These are phyloP conservation scores for Erysimum pusillum DNA, from an alignment of 441 rosid species.

Conservation along the genomic window DNA sequence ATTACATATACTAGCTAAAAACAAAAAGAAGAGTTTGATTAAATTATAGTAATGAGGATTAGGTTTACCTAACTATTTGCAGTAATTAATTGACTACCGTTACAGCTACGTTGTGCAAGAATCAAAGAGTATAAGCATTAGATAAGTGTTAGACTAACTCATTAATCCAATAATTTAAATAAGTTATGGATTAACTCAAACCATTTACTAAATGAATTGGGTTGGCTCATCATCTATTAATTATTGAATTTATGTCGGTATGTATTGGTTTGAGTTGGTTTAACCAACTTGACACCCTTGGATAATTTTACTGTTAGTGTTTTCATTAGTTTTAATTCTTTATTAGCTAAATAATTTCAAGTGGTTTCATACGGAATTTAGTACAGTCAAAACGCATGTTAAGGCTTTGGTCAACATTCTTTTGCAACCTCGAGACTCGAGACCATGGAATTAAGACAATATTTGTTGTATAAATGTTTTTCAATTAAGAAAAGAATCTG, in stretches of 20 bases:
- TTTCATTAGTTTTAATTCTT: too few relatives aligned
- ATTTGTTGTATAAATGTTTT: background rate
- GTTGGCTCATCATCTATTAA: too few relatives aligned
- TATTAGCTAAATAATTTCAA: too few relatives aligned
- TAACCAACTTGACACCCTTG: too few relatives aligned
- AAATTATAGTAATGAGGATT: background rate
- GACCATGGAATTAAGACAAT: conserved; percentile 26
- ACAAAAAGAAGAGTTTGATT: background rate
- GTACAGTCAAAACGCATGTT: background rate
- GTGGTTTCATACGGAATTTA: too few relatives aligned
- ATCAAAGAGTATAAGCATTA: background rate
- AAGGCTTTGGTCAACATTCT: conserved; percentile 40
- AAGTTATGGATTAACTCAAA: too few relatives aligned
- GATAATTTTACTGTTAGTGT: too few relatives aligned
- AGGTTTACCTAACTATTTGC: conserved; percentile 19
- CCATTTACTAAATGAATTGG: too few relatives aligned
- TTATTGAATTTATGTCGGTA: too few relatives aligned
- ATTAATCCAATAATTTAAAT: too few relatives aligned
- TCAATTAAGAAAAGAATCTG: background rate
- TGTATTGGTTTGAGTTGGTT: too few relatives aligned
- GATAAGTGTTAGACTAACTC: background rate
- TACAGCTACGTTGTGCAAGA: conserved; percentile 30
- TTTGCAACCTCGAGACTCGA: conserved; percentile 35
- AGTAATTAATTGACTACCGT: conserved; percentile 31
- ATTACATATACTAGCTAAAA: too few relatives aligned